phyloP scores from a whole-genome alignment of 192 early-diverging fungal genomes.

The Linnemannia hyalina region DNA sequence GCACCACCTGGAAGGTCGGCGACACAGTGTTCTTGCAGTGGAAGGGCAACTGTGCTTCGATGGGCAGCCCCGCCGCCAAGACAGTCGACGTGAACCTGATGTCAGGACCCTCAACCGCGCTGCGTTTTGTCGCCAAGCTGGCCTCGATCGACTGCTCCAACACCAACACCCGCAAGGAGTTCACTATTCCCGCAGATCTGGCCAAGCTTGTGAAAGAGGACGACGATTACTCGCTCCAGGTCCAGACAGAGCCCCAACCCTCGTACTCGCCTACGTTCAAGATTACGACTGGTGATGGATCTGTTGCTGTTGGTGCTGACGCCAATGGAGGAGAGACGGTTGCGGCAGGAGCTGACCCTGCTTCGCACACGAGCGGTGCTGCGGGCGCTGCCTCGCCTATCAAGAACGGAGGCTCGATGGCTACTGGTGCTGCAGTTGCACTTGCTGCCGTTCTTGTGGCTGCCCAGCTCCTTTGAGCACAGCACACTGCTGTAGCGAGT shows the following conservation, averaged over 20 bases:
- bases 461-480: conserved; percentile 35
- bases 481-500: neutral
- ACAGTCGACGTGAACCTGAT: conserved; percentile 39
- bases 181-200: conserved; percentile 22
- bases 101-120: conserved; percentile 21
- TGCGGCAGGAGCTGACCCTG: neutral
- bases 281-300: conserved; percentile 13
- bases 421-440: conserved; percentile 16
- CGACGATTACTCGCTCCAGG: conserved; percentile 34
- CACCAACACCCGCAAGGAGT: conserved; percentile 38
- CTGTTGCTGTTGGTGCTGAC: neutral
- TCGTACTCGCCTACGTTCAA: conserved; percentile 42
- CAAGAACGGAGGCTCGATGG: conserved; percentile 11
- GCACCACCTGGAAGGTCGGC: conserved; percentile 34
- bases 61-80: conserved; percentile 23
- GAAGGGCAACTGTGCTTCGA: conserved; percentile 41
- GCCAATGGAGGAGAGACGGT: neutral
- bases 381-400: neutral
- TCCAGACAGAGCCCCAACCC: conserved; percentile 31
- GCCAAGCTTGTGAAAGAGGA: conserved; percentile 9
- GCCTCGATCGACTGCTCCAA: conserved; percentile 44
- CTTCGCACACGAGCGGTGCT: neutral
- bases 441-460: conserved; percentile 31
- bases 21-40: conserved; percentile 42
- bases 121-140: conserved; percentile 39